These are phyloP conservation scores for Nitzschia sp. DNA, from an alignment of 108 stramenopile genomes.

Conservation along the genomic window DNA sequence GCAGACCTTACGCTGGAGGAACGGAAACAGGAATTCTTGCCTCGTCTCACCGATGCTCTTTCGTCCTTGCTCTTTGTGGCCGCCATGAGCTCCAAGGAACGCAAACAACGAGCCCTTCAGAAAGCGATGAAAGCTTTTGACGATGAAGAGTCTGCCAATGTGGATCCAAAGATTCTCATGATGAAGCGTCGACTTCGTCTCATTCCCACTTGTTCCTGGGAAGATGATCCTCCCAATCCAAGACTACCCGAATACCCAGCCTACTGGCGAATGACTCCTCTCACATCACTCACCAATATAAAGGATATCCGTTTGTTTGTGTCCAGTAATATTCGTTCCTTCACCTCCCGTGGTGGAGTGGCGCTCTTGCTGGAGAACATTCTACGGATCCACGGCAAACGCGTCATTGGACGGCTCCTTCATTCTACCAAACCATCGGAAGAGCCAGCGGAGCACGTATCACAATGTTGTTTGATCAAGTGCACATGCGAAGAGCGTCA, in stretches of 20 bases:
- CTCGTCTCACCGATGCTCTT: slow-evolving; percentile 67
- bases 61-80: slow-evolving; percentile 67
- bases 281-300: slow-evolving; percentile 60
- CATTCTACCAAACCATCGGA: background rate
- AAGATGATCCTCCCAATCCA: slow-evolving; percentile 26
- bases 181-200: slow-evolving; percentile 39
- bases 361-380: slow-evolving; percentile 81
- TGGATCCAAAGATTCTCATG: slow-evolving; percentile 16
- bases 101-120: slow-evolving; percentile 34
- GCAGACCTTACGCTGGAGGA: slow-evolving; percentile 50
- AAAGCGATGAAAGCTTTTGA: slow-evolving; percentile 1
- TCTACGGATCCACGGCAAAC: slow-evolving; percentile 62
- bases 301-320: slow-evolving; percentile 69
- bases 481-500: slow-evolving; percentile 44
- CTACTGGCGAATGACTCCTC: slow-evolving; percentile 40
- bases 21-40: slow-evolving; percentile 57
- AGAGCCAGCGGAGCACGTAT: too few species aligned
- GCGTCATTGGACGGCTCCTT: slow-evolving; percentile 31
- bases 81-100: slow-evolving; percentile 42
- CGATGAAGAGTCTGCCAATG: background rate
- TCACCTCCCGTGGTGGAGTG: slow-evolving; percentile 69
- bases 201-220: slow-evolving; percentile 74
- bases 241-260: slow-evolving; percentile 37
- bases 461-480: slow-evolving; percentile 29
- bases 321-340: slow-evolving; percentile 48